These are phyloP conservation scores for Venturiaceae sp. DNA, from an alignment of 2,329 filamentous ascomycete genomes.

Conservation along the genomic window DNA sequence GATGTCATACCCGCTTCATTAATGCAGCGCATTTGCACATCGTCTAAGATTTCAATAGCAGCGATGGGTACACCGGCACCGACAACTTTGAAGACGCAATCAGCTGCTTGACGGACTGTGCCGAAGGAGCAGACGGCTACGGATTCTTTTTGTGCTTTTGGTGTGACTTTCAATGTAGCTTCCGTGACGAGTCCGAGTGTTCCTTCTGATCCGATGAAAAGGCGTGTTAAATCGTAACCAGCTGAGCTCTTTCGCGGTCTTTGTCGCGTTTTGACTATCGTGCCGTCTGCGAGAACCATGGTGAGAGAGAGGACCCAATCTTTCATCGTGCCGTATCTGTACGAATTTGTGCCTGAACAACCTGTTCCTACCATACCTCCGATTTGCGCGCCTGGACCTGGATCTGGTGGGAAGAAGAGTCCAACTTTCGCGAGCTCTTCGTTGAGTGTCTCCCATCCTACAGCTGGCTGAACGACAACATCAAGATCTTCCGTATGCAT, in stretches of 20 bases:
- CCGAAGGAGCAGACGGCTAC: conserved; percentile 66
- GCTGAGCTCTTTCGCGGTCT: conserved; percentile 82
- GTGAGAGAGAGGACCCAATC: conserved; percentile 87
- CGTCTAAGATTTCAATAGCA: conserved; percentile 87
- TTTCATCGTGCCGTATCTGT: conserved; percentile 88
- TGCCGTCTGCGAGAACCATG: conserved; percentile 83
- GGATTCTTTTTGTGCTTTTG: conserved; percentile 66
- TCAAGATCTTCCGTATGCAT: conserved; percentile 62
- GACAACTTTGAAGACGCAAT: conserved; percentile 74
- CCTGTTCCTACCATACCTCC: conserved; percentile 78
- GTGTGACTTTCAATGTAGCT: conserved; percentile 77
- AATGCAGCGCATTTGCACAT: conserved; percentile 74
- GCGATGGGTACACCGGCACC: conserved; percentile 73
- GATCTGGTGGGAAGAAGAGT: conserved; percentile 87
- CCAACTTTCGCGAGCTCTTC: conserved; percentile 61
- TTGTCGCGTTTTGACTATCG: conserved; percentile 80
- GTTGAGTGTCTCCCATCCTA: conserved; percentile 82
- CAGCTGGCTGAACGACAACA: conserved; percentile 51
- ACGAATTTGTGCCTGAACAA: conserved; percentile 76
- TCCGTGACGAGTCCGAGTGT: conserved; percentile 88
- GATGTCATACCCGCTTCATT: conserved; percentile 56
- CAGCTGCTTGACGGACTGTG: conserved; percentile 60
- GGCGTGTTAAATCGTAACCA: conserved; percentile 81
- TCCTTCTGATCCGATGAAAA: conserved; percentile 86
- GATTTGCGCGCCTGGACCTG: conserved; percentile 85